Percentiles rank a stretch among this genome's conserved stretches.
Conservation (phyloP, 1,284 basidiomycete species). For the Cryptococcus sp. region DNA sequence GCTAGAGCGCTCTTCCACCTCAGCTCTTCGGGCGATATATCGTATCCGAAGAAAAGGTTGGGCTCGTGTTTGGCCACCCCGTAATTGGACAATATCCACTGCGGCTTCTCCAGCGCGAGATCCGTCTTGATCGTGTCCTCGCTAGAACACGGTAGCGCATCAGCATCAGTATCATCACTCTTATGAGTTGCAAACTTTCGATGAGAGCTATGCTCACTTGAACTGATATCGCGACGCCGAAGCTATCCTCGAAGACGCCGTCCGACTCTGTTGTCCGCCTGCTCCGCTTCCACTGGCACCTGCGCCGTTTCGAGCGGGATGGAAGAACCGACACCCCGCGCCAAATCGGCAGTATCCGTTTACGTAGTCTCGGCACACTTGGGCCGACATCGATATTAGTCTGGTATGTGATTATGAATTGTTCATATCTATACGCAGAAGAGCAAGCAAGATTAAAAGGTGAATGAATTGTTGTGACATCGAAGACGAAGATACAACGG, state of each 20-base stretch:
- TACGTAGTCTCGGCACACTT: slow-evolving; percentile 28
- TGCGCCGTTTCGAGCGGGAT: slow-evolving; percentile 29
- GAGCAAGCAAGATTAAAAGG: no score
- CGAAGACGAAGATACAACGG: no score
- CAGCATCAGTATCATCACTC: background rate
- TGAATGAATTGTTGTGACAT: no score
- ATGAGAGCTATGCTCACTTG: slow-evolving; percentile 31
- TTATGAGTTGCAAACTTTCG: background rate
- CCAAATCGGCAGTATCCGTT: slow-evolving; percentile 45
- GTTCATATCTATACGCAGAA: no score
- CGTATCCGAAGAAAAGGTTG: slow-evolving; percentile 67
- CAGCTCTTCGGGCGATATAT: slow-evolving; percentile 80
- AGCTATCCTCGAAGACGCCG: background rate
- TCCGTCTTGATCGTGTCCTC: slow-evolving; percentile 42
- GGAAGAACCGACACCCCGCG: slow-evolving; percentile 36
- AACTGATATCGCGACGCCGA: slow-evolving; percentile 35
- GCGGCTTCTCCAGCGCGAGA: slow-evolving; percentile 56
- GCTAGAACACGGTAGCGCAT: slow-evolving; percentile 15
- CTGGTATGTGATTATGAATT: background rate
- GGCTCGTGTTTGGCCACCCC: slow-evolving; percentile 72
- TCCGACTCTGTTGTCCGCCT: slow-evolving; percentile 7
- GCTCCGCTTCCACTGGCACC: background rate
- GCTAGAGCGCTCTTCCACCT: slow-evolving; percentile 68
- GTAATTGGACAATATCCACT: slow-evolving; percentile 81
- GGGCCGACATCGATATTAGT: slow-evolving; percentile 8